Evolutionary conservation across 1,284 basidiomycete species (phyloP), one percentile per base, ranked within the genome.

Genomic region (Termitomyces sp.): DNA sequence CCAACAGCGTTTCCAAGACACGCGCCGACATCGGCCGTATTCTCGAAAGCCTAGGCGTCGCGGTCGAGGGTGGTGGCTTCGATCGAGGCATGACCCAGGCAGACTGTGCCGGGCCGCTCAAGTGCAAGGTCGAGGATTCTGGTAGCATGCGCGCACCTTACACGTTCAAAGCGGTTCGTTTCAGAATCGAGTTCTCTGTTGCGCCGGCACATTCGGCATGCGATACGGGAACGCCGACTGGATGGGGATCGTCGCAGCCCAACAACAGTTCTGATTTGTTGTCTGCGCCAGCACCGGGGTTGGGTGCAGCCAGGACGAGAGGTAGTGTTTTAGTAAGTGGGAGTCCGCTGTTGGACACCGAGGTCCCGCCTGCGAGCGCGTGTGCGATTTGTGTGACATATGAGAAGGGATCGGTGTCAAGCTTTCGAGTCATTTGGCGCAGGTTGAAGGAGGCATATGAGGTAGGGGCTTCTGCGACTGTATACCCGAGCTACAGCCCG

Each of bases 381-480:
- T 72, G 73, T 45, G 78, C 75, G 30, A 78, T 92, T 59, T 81
- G 84, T 43, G 75, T 95, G 65, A 78, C 90, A 21, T 88, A 93
- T 62, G 94, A 96, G 75, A 95, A 93, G 70, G 94, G 94, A 13
- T 88, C 92, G 3, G 74, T 88, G 64, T 85, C 88, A 58, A 87
- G 88, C 49, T 94, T 95, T 74, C 85, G 84, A 68, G 73, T 78
- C 10, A 76, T 94, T 17, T 90, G 87, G 73, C 80, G 81, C 63
- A 78, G 79, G 58, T 68, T 96, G 63, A 81, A 86, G 63, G 79
- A 83, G 33, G 80, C 67, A 30, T 78, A 76, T 62, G 67, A 64
- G 6, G 66, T 65, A 45, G 66, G 58, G 41, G 63, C 57, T 19
- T 64, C 62, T 34, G 59, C 63, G 33, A 69, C 68, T 57, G 65